A percentile compares a stretch with the other conserved stretches of the same genome.
Conservation (phyloP, 306 rosid species). For the Lupinus albus region DNA sequence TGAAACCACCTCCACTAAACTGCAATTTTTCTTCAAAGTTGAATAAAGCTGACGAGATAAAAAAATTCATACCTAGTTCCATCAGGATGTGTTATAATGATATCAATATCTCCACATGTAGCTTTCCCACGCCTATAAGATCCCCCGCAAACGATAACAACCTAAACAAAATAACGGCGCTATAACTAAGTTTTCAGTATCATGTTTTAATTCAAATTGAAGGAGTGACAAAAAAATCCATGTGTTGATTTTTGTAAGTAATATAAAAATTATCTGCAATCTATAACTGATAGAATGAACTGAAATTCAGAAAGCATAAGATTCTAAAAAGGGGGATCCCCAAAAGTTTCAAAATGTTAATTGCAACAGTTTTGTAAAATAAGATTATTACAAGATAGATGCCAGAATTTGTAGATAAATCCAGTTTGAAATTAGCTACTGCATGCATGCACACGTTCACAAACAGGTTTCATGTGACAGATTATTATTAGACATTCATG, state of each 20-base stretch:
- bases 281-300: constrained; percentile 25
- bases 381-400: constrained; percentile 24
- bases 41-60: constrained; percentile 19
- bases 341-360: constrained; percentile 15
- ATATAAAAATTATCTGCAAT: constrained; percentile 22
- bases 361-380: neutral
- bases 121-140: constrained; percentile 92
- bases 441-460: too few species aligned
- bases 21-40: constrained; percentile 15
- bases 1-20: constrained; percentile 2
- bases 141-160: constrained; percentile 80
- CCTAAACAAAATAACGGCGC: constrained; percentile 48
- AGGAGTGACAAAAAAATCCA: neutral
- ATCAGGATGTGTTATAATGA: constrained; percentile 89
- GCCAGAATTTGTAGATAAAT: constrained; percentile 5
- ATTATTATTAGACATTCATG: constrained; percentile 17
- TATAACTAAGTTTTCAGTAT: constrained; percentile 20
- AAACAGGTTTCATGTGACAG: constrained; percentile 8
- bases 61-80: constrained; percentile 64
- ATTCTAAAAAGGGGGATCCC: constrained; percentile 27
- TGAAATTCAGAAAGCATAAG: constrained; percentile 14
- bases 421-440: neutral
- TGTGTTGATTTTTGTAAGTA: constrained; percentile 19
- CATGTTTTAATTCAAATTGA: constrained; percentile 21
- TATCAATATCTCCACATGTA: constrained; percentile 91